Base-by-base conservation (phyloP, 129 eudicot genomes). In the Artemisia argyi region DNA sequence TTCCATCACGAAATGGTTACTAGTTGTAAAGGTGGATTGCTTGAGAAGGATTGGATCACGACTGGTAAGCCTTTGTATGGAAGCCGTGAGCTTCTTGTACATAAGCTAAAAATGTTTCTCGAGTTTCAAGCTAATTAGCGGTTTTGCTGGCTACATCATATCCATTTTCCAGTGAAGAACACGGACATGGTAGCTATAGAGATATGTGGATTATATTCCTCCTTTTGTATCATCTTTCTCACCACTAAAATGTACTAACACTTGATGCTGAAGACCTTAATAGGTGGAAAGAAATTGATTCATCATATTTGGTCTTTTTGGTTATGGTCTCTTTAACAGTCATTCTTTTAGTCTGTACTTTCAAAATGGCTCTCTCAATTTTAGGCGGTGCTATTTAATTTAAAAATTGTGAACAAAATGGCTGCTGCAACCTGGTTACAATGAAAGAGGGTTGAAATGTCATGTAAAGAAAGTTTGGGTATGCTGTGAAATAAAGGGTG, bases 1-100 rank as follows among this genome's bases (percentile, higher is more conserved):
- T 95, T 95, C 46, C 96, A 88, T 52, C 74, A 78, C 7, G 96
- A 90, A 84, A 88, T 95, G 96, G 28, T 66, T 19, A 78, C 59
- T 19, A 88, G 97, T 77, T 83, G 76, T 6, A 93, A 89, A 73
- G 73, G 75, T 11, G 98, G 97, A 69, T 66, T 76, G 73, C 87
- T 89, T 55, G 89, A 90, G 61, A 90, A 88, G 81, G 91, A 90
- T 32, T 90, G 99, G 99, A 73, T 88, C n/a, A 46, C 22, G 65
- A 71, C 56, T 16, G 80, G 70, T 50, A 88, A 83, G 73, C 91
- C 86, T 68, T 53, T 82, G 15, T 93, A 83, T 73, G 98, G 89
- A 53, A 85, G 85, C 53, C 87, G 69, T 2, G 98, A 94, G 76
- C 83, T 94, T 42, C 86, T 94, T 56, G 62, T 83, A 13, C 97